These are phyloP conservation scores for Kwoniella sp. DNA, from an alignment of 768 basidiomycete genomes.

Conservation along the genomic window DNA sequence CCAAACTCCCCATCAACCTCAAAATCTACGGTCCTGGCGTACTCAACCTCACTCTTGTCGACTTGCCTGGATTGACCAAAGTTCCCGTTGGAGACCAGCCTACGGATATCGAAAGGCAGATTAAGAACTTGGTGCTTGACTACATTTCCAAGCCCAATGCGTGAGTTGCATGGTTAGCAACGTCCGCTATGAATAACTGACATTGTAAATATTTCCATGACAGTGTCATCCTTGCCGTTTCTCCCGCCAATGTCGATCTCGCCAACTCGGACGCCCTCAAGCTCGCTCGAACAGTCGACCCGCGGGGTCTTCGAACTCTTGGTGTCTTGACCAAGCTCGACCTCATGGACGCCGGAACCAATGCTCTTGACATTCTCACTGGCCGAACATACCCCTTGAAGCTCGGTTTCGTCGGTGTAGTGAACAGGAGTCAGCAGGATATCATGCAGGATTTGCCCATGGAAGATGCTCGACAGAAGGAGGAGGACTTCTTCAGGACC, in stretches of 20 bases:
- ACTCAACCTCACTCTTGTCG: constrained; percentile 91
- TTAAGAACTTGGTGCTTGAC: constrained; percentile 88
- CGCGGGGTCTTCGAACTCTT: constrained; percentile 92
- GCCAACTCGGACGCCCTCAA: constrained; percentile 98
- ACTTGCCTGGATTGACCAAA: constrained; percentile 95
- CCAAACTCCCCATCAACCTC: constrained; percentile 90
- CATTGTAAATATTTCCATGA: background rate
- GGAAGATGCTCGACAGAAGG: constrained; percentile 77
- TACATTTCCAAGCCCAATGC: constrained; percentile 97
- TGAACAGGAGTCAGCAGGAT: constrained; percentile 96
- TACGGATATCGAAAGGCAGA: constrained; percentile 95
- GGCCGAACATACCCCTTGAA: constrained; percentile 97
- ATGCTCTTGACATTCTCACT: constrained; percentile 91
- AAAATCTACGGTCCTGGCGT: constrained; percentile 96
- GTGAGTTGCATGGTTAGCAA: constrained; percentile 58
- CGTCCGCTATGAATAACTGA: background rate
- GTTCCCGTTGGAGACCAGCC: constrained; percentile 75
- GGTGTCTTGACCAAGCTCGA: constrained; percentile 97
- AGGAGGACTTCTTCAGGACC: constrained; percentile 84
- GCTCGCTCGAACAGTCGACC: constrained; percentile 91
- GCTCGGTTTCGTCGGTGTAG: constrained; percentile 96
- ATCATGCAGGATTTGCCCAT: constrained; percentile 85
- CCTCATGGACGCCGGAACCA: constrained; percentile 98
- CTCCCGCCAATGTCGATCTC: constrained; percentile 95
- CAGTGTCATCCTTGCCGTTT: constrained; percentile 95